These are phyloP conservation scores for Gloeophyllum trabeum DNA, from an alignment of 768 basidiomycete genomes.

Conservation along the genomic window DNA sequence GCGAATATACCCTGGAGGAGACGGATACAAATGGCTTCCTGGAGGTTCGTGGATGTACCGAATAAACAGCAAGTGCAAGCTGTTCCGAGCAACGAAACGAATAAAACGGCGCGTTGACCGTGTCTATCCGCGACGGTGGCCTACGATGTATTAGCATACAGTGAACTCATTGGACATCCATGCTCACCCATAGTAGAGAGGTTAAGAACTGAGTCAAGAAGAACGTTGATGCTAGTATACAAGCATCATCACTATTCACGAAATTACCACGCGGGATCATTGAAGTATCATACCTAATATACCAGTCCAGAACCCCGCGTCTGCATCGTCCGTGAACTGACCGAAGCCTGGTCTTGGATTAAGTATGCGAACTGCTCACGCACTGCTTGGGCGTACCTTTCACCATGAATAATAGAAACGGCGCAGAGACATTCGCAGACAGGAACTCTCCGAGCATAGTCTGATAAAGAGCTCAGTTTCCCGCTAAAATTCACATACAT, in stretches of 20 bases:
- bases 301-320: slow-evolving; percentile 85
- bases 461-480: slow-evolving; percentile 24
- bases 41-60: slow-evolving; percentile 63
- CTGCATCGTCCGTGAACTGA: slow-evolving; percentile 65
- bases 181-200: slow-evolving; percentile 77
- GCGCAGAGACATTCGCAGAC: slow-evolving; percentile 85
- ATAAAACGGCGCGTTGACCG: slow-evolving; percentile 75
- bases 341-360: slow-evolving; percentile 40
- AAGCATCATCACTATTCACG: neutral
- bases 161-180: slow-evolving; percentile 4
- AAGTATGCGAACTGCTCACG: slow-evolving; percentile 13
- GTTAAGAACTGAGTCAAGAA: slow-evolving; percentile 96
- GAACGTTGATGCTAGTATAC: slow-evolving; percentile 56
- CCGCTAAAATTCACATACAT: neutral
- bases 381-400: slow-evolving; percentile 38
- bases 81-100: slow-evolving; percentile 77
- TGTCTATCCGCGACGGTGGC: slow-evolving; percentile 92
- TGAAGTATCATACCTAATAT: slow-evolving; percentile 50
- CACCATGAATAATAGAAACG: slow-evolving; percentile 93
- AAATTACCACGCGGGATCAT: slow-evolving; percentile 5
- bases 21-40: slow-evolving; percentile 78
- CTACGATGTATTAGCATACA: slow-evolving; percentile 23
- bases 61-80: slow-evolving; percentile 70
- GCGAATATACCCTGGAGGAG: slow-evolving; percentile 87
- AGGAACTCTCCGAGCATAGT: slow-evolving; percentile 93